phyloP scores from a whole-genome alignment of 2,329 filamentous ascomycete species.

The Pyrenophora tritici-repentis region DNA sequence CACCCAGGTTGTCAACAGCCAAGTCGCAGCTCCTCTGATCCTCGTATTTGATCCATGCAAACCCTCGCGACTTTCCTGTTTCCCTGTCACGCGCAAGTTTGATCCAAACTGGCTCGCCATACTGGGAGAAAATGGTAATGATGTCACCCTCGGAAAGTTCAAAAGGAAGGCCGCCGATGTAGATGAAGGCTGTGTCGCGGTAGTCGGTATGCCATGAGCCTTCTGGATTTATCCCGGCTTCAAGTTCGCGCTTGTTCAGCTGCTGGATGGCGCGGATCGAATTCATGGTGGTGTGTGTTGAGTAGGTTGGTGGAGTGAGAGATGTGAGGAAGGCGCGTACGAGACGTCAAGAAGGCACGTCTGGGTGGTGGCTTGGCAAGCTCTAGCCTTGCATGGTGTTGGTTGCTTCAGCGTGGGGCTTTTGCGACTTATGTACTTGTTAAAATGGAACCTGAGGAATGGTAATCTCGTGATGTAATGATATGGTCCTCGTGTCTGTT shows the following conservation, averaged over 20 bases:
- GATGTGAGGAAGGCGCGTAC: conserved; percentile 2
- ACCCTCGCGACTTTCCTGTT: conserved; percentile 91
- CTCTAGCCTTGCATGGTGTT: too few species aligned
- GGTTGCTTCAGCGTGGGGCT: too few species aligned
- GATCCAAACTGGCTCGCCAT: conserved; percentile 89
- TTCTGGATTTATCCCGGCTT: conserved; percentile 81
- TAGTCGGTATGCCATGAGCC: conserved; percentile 98
- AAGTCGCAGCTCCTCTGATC: conserved; percentile 95
- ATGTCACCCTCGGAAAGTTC: conserved; percentile 95
- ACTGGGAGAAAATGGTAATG: conserved; percentile 96
- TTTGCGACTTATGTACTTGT: too few species aligned
- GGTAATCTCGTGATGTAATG: too few species aligned
- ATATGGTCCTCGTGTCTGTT: too few species aligned
- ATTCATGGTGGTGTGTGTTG: conserved; percentile 70
- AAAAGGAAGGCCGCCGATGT: conserved; percentile 91
- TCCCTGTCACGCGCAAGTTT: conserved; percentile 94
- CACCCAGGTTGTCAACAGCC: conserved; percentile 93
- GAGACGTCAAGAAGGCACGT: conserved; percentile 1
- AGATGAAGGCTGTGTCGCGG: conserved; percentile 93
- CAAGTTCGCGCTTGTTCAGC: conserved; percentile 93
- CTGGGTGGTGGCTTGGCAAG: background rate
- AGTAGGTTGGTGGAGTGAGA: background rate
- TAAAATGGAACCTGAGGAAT: too few species aligned
- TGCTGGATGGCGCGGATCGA: conserved; percentile 89
- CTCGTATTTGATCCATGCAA: conserved; percentile 97